Base-by-base conservation (phyloP, 805 yeast genomes). In the Pichia manshurica region DNA sequence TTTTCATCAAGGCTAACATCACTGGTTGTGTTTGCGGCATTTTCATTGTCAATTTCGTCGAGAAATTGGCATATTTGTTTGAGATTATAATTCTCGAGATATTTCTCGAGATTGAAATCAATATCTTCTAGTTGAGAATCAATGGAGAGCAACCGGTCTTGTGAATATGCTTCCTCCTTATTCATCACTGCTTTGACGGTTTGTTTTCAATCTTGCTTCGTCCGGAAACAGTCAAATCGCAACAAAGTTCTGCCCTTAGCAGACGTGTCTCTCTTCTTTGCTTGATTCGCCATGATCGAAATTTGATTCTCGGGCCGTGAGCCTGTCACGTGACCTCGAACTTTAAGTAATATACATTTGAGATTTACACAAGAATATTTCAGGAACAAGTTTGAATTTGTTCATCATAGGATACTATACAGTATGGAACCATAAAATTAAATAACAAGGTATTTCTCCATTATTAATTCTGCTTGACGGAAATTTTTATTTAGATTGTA, bases 401-500 rank as follows among this genome's bases (percentile, higher is more conserved):
- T n/a, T n/a, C n/a, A n/a, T n/a, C n/a, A n/a, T n/a, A n/a, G n/a
- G n/a, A n/a, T n/a, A n/a, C n/a, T n/a, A n/a, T n/a, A n/a, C n/a
- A n/a, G n/a, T n/a, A n/a, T n/a, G n/a, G n/a, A 29, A 5, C 29
- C 6, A 29, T 21, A 22, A 3, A 3, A 72, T 76, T 42, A 63
- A 16, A 64, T 51, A 34, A 53, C 60, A 42, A 91, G 68, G 63
- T 85, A 83, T 59, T 73, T 67, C 45, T 82, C 84, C 67, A 87
- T 80, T 19, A 90, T 62, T 34, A 68, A 65, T 47, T 78, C 72
- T 0, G 96, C 90, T 38, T 82, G 68, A 46, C 66, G 67, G 12
- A 78, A 67, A 59, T 90, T 90, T 4, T 95, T 95, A 60, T 82
- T 82, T 53, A 76, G 70, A 49, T 80, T 81, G 64, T 87, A 91